These are phyloP conservation scores for Holtermannia corniformis DNA, from an alignment of 768 basidiomycete species.

Conservation along the genomic window DNA sequence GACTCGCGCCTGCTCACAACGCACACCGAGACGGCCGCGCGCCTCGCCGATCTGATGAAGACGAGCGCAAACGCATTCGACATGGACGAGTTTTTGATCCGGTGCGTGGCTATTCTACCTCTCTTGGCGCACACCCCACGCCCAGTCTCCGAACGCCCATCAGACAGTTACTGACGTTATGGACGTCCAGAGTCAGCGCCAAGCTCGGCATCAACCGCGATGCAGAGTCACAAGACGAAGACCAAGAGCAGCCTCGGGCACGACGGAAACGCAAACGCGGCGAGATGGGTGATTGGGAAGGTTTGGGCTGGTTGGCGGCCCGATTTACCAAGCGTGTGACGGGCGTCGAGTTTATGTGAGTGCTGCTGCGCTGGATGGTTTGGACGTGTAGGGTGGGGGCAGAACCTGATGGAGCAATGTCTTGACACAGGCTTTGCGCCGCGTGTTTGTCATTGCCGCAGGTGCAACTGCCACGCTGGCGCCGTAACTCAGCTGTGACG, in stretches of 20 bases:
- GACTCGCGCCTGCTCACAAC: slow-evolving; percentile 74
- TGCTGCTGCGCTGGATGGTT: too few relatives aligned
- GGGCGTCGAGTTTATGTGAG: slow-evolving; percentile 80
- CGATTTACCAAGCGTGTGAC: slow-evolving; percentile 70
- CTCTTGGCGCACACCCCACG: background rate
- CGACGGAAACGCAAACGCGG: slow-evolving; percentile 27
- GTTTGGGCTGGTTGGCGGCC: slow-evolving; percentile 72
- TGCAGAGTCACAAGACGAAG: slow-evolving; percentile 39
- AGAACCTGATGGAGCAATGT: too few relatives aligned
- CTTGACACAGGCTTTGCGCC: too few relatives aligned
- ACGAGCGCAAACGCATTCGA: slow-evolving; percentile 83
- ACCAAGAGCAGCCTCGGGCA: slow-evolving; percentile 39
- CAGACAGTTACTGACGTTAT: background rate
- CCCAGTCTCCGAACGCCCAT: slow-evolving; percentile 38
- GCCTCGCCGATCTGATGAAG: slow-evolving; percentile 85
- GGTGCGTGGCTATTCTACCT: slow-evolving; percentile 28
- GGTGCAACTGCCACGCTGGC: too few relatives aligned
- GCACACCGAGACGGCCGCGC: slow-evolving; percentile 67
- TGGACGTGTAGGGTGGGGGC: too few relatives aligned
- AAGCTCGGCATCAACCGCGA: background rate
- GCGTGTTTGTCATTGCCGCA: too few relatives aligned
- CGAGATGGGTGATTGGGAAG: slow-evolving; percentile 60
- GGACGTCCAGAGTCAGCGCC: background rate
- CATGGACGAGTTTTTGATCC: slow-evolving; percentile 69
- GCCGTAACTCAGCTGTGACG: too few relatives aligned